Evolutionary conservation across 83 land plant genomes (phyloP).

Genomic region (Picea engelmannii): DNA sequence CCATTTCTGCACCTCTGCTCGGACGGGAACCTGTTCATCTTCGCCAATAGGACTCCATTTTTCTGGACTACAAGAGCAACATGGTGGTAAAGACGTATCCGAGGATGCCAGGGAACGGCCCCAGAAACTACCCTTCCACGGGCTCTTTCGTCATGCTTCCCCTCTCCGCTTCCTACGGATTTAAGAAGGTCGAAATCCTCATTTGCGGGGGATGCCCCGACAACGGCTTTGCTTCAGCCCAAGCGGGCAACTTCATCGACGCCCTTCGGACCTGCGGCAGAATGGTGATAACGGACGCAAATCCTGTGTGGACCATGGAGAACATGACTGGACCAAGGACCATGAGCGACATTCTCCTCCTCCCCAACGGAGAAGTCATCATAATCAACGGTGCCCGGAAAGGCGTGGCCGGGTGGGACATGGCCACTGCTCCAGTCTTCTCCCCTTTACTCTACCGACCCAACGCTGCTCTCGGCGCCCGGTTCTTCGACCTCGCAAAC

Average conservation of each 20-base stretch:
- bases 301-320: constrained; percentile 16
- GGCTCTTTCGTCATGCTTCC: constrained; percentile 73
- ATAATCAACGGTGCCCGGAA: too few relatives aligned
- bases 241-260: too few relatives aligned
- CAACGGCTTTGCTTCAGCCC: too few relatives aligned
- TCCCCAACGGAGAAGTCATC: too few relatives aligned
- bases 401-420: too few relatives aligned
- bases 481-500: background rate
- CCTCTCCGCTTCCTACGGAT: constrained; percentile 8
- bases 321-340: background rate
- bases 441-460: constrained; percentile 12
- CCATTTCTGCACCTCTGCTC: constrained; percentile 44
- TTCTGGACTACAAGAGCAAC: constrained; percentile 45
- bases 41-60: constrained; percentile 66
- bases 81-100: too few relatives aligned
- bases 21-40: constrained; percentile 67
- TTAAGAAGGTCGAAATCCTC: too few relatives aligned
- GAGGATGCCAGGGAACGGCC: constrained; percentile 7
- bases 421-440: too few relatives aligned
- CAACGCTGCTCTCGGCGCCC: too few relatives aligned
- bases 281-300: constrained; percentile 17
- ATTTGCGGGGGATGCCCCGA: too few relatives aligned
- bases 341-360: too few relatives aligned
- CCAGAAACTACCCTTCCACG: constrained; percentile 61
- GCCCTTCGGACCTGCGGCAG: constrained; percentile 36